phyloP scores from a whole-genome alignment of 345 rosid genomes.

The Populus pruinosa region DNA sequence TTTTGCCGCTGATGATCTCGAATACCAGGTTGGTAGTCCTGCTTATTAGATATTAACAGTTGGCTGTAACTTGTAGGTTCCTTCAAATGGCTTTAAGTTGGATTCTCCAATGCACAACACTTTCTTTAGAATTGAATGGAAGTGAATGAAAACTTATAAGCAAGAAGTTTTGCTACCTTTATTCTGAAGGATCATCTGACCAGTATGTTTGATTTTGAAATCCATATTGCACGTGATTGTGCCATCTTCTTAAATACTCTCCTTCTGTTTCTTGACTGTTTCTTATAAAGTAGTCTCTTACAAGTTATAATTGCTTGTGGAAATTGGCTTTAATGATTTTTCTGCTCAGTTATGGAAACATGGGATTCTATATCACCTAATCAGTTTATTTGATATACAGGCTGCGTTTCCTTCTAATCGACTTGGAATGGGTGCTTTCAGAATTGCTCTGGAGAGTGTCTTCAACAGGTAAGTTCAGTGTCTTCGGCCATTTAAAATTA shows the following conservation, averaged over 20 bases:
- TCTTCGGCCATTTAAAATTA: neutral
- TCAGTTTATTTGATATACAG: constrained; percentile 17
- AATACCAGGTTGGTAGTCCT: constrained; percentile 39
- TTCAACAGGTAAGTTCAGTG: constrained; percentile 39
- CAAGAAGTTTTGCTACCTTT: neutral
- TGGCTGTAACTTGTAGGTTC: neutral
- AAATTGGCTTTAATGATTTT: neutral
- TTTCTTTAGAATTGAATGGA: neutral
- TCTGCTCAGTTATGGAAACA: neutral
- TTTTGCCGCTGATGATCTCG: constrained; percentile 54
- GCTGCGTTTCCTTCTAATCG: constrained; percentile 43
- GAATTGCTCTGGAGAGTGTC: constrained; percentile 44
- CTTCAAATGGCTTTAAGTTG: neutral
- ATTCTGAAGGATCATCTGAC: neutral
- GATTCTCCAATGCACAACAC: neutral
- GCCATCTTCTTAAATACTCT: neutral
- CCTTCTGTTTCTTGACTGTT: neutral
- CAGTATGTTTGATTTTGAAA: neutral
- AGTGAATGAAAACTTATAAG: neutral
- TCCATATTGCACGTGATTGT: neutral
- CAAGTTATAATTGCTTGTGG: neutral
- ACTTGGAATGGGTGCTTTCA: constrained; percentile 51
- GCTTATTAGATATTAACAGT: neutral
- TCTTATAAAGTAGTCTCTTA: neutral
- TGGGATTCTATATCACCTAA: neutral